Evolutionary conservation across 192 early-diverging fungal species (phyloP), one percentile per base, ranked within the genome.

Genomic region (Backusella mclennaniae): DNA sequence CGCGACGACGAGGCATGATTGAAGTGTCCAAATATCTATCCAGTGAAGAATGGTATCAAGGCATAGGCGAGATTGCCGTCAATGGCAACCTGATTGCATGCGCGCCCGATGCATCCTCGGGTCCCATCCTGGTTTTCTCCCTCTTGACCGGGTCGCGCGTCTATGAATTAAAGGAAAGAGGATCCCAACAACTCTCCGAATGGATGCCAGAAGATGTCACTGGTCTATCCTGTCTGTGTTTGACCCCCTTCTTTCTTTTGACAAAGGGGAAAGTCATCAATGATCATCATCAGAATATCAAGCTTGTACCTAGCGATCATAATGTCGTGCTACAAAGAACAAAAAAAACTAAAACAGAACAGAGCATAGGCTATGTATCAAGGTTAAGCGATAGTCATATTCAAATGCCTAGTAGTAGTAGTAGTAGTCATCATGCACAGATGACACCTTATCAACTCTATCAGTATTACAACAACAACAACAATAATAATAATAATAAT

Each of bases 11-110:
- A 19, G 87, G 83, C 6, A 82, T 80, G 39, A 86, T 84, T 44
- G 75, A 85, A 39, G 77, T 84, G 0, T 80, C 82, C 4, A 56
- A 75, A 5, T 77, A 81, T 49, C 35, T 83, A 15, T 77, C 83
- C 14, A 77, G 73, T 6, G n/a, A 56, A 3, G 85, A 88, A 23
- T 88, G 87, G 87, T 74, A 79, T 36, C 79, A 78, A 31, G 87
- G 85, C 6, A 80, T 85, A 29, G 83, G 84, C 0, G 83, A 86
- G 26, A 74, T 88, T 35, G 82, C 85, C 15, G 82, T 86, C 6
- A 83, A 82, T 4, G 85, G 84, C n/a, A 80, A 82, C 17, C 56
- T 88, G n/a, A 75, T 88, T 4, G 85, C 84, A 17, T 88, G 87
- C 52, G 82, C 84, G 2, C 81, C 83, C 4, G 87, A 88, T 42